These are phyloP conservation scores for Fomitopsis serialis DNA, from an alignment of 768 basidiomycete genomes.

Conservation along the genomic window DNA sequence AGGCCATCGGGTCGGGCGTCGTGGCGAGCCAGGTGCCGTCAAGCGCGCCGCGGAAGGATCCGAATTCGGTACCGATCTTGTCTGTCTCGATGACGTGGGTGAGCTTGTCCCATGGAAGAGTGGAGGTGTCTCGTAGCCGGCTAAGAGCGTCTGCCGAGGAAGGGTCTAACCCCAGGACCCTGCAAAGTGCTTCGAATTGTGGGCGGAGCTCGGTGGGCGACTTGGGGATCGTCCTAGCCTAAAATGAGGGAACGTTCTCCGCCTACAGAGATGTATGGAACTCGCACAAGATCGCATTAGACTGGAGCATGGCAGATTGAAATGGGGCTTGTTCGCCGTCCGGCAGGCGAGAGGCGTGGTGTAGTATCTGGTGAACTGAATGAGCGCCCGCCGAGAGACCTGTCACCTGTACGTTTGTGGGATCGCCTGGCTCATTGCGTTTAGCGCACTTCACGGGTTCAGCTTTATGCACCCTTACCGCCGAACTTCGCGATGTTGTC, in stretches of 20 bases:
- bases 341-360: conserved; percentile 62
- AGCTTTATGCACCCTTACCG: conserved; percentile 32
- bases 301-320: conserved; percentile 60
- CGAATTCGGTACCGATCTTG: conserved; percentile 41
- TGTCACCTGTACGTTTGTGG: conserved; percentile 51
- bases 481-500: conserved; percentile 66
- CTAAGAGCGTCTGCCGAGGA: conserved; percentile 41
- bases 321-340: conserved; percentile 55
- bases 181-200: conserved; percentile 63
- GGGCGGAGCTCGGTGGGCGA: conserved; percentile 50
- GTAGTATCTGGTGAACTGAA: conserved; percentile 69
- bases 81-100: conserved; percentile 56
- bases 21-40: conserved; percentile 54
- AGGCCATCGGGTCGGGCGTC: conserved; percentile 55
- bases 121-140: conserved; percentile 42
- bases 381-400: conserved; percentile 81
- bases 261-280: not conserved
- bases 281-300: conserved; percentile 66
- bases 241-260: not conserved
- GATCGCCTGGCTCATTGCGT: conserved; percentile 40
- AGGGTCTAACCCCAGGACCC: conserved; percentile 50
- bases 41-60: conserved; percentile 66
- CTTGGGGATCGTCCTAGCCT: conserved; percentile 43
- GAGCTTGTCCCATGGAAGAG: conserved; percentile 45
- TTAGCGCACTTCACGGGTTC: not conserved